Conservation (phyloP, 306 rosid species). For the Sindora glabra region DNA sequence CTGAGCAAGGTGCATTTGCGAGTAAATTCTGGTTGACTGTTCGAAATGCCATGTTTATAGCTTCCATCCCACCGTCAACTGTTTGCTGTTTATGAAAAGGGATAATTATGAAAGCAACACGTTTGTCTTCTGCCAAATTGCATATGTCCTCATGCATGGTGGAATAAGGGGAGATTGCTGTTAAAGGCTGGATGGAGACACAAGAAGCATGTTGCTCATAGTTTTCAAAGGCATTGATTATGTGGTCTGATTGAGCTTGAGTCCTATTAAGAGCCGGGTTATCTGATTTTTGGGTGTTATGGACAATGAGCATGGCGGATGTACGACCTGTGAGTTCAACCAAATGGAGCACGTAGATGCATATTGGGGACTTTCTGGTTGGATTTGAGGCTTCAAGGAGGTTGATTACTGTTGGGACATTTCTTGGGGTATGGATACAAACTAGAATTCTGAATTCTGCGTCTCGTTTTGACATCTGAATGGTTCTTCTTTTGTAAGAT, state of each 20-base stretch:
- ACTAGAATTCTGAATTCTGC: constrained; percentile 56
- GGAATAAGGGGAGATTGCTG: constrained; percentile 84
- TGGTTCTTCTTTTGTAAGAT: constrained; percentile 59
- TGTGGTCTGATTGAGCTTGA: constrained; percentile 88
- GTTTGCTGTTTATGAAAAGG: constrained; percentile 95
- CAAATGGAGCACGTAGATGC: constrained; percentile 64
- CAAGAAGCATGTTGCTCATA: constrained; percentile 52
- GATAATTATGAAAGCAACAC: constrained; percentile 56
- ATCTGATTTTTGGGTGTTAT: constrained; percentile 52
- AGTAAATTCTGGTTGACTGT: constrained; percentile 68
- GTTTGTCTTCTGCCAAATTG: constrained; percentile 71
- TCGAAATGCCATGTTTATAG: constrained; percentile 59
- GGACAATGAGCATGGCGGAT: constrained; percentile 94
- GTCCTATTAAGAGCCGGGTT: constrained; percentile 49
- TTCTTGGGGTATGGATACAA: constrained; percentile 72
- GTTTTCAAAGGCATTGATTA: constrained; percentile 72
- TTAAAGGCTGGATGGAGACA: constrained; percentile 61
- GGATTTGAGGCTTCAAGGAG: constrained; percentile 83
- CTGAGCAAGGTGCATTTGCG: constrained; percentile 72
- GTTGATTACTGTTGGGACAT: constrained; percentile 81
- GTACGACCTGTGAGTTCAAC: constrained; percentile 91
- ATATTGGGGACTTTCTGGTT: constrained; percentile 63
- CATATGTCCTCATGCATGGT: constrained; percentile 92
- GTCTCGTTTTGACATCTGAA: constrained; percentile 51
- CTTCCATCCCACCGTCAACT: constrained; percentile 95